Conservation (phyloP, 129 eudicot species). For the Arctium lappa region DNA sequence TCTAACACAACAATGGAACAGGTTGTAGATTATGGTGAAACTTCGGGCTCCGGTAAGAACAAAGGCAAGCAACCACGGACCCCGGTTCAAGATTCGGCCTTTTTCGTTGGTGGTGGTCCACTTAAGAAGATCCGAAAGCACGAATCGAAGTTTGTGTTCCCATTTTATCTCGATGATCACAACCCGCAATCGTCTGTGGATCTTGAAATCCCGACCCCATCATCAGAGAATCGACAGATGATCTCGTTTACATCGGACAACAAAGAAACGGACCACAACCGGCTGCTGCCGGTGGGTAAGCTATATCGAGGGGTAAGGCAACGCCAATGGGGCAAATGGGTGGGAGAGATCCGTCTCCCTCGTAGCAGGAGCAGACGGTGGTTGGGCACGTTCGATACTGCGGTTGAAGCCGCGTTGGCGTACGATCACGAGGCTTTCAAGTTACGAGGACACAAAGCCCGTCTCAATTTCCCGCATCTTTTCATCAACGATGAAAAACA, state of each 20-base stretch:
- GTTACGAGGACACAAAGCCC: constrained; percentile 36
- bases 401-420: constrained; percentile 44
- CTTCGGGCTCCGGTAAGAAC: not conserved
- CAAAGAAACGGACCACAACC: not conserved
- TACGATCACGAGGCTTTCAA: constrained; percentile 47
- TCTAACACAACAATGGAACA: constrained; percentile 7
- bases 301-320: constrained; percentile 45
- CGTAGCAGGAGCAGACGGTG: constrained; percentile 42
- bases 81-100: not conserved
- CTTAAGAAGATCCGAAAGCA: not conserved
- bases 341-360: constrained; percentile 51
- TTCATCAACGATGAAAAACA: constrained; percentile 12
- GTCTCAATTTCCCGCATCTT: constrained; percentile 44
- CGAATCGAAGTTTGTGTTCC: constrained; percentile 34
- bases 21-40: constrained; percentile 1
- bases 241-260: constrained; percentile 28
- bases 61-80: not conserved
- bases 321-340: constrained; percentile 55
- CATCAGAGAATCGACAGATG: constrained; percentile 27
- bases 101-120: not conserved
- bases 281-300: constrained; percentile 13
- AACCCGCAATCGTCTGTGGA: not conserved
- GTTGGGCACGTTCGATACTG: constrained; percentile 43
- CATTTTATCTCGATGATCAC: constrained; percentile 34
- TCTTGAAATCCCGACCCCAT: constrained; percentile 1